Evolutionary conservation across 1,284 basidiomycete species (phyloP), one percentile per base, ranked within the genome.

Genomic region (Sporisorium graminicola): DNA sequence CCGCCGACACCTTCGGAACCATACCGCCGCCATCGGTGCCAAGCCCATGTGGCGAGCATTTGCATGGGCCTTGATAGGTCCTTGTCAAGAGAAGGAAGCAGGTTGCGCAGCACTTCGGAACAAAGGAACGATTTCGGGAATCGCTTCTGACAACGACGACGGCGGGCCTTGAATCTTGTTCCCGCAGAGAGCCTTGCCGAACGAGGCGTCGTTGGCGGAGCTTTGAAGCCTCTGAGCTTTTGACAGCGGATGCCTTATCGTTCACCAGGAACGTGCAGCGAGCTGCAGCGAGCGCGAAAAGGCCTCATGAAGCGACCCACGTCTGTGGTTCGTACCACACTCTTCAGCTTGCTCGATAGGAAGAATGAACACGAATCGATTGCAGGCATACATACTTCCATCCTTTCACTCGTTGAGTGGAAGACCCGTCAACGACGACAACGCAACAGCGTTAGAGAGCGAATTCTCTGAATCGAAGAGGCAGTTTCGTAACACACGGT

Each of bases 1-100:
- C 49, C 47, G 47, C 47, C 47, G 47, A 49, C 18, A 49, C 47
- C 26, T 49, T 49, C 47, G 27, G 47, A 31, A 29, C n/a, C 27
- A 27, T 27, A 31, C 29, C 27, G 49, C 49, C 49, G 49, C 29
- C 49, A 50, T 50, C 29, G 49, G 49, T n/a, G 27, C 22, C 47
- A 49, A n/a, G 13, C 2, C 18, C 47, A 49, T 49, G 47, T 29
- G 27, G 9, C 29, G 3, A 24, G 44, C 12, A 26, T 20, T 10
- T 9, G 43, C 10, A 20, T 14, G 14, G 9, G n/a, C 5, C 4
- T 22, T 10, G 43, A 3, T 24, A 46, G 22, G 5, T 16, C 4
- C 37, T 18, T 8, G 37, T 40, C 16, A 18, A 3, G 37, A 40
- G 37, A 18, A 40, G 37, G 37, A n/a, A n/a, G n/a, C n/a, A n/a